Conservation (phyloP, 2,329 filamentous ascomycete genomes). For the Beauveria bassiana region DNA sequence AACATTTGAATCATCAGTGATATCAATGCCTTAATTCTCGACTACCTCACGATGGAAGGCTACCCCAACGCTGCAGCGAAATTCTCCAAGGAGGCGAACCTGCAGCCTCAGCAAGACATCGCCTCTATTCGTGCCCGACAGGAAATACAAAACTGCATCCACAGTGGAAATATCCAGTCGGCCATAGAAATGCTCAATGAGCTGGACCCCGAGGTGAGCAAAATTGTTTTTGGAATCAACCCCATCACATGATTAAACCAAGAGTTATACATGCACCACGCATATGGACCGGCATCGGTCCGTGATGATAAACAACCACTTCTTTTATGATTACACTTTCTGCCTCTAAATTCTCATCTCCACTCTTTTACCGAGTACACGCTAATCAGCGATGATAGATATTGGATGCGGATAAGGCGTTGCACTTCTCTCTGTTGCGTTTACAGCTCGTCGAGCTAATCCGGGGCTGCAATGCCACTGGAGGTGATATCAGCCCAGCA, state of each 20-base stretch:
- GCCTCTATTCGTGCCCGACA: slow-evolving; percentile 70
- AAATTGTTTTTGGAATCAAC: not conserved
- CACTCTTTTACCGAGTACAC: slow-evolving; percentile 11
- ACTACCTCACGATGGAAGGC: slow-evolving; percentile 93
- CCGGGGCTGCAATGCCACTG: slow-evolving; percentile 58
- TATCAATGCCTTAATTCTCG: slow-evolving; percentile 90
- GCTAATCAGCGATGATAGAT: slow-evolving; percentile 52
- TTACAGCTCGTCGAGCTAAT: slow-evolving; percentile 94
- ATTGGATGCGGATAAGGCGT: slow-evolving; percentile 68
- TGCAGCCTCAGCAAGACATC: slow-evolving; percentile 64
- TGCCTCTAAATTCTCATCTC: slow-evolving; percentile 3
- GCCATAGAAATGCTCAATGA: slow-evolving; percentile 87
- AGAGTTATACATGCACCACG: slow-evolving; percentile 99
- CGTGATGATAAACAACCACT: slow-evolving; percentile 81
- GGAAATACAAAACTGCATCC: slow-evolving; percentile 76
- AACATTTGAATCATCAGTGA: slow-evolving; percentile 52
- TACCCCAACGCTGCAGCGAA: slow-evolving; percentile 88
- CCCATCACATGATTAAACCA: slow-evolving; percentile 81
- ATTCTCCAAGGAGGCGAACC: slow-evolving; percentile 89
- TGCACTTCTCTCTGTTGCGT: slow-evolving; percentile 85
- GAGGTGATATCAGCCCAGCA: slow-evolving; percentile 69
- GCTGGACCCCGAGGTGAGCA: slow-evolving; percentile 77
- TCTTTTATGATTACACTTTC: slow-evolving; percentile 30
- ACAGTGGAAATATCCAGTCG: slow-evolving; percentile 73
- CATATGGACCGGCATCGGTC: slow-evolving; percentile 66